phyloP scores from a whole-genome alignment of 768 basidiomycete genomes.

The Xerocomus spinulosus region DNA sequence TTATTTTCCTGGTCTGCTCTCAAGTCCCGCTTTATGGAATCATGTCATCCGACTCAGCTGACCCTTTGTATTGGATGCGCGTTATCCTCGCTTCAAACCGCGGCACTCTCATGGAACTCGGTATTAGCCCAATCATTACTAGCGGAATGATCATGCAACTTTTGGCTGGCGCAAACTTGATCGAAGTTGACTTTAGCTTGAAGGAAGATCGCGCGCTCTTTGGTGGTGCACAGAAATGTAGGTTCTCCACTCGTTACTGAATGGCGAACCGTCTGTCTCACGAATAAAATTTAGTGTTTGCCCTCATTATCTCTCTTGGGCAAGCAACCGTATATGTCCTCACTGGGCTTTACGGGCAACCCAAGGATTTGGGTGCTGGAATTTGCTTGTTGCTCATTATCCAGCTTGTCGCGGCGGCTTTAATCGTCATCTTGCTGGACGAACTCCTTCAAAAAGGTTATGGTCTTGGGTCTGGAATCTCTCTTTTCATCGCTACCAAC shows the following conservation, averaged over 20 bases:
- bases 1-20: constrained; percentile 99
- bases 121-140: constrained; percentile 96
- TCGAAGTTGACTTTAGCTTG: constrained; percentile 94
- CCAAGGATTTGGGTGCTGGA: constrained; percentile 89
- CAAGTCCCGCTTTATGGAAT: constrained; percentile 99
- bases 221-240: constrained; percentile 95
- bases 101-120: constrained; percentile 98
- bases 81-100: constrained; percentile 98
- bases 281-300: constrained; percentile 67
- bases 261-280: not conserved
- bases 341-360: constrained; percentile 94
- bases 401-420: constrained; percentile 87
- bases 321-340: constrained; percentile 97
- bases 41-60: constrained; percentile 98
- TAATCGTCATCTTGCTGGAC: constrained; percentile 97
- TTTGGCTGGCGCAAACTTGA: constrained; percentile 92
- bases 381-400: constrained; percentile 96
- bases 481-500: constrained; percentile 99
- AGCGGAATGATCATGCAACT: constrained; percentile 99
- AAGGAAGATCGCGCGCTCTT: constrained; percentile 97
- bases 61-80: constrained; percentile 99
- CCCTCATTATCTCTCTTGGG: constrained; percentile 92
- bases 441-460: constrained; percentile 99
- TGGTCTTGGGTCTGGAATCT: constrained; percentile 97
- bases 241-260: constrained; percentile 26